A percentile compares a stretch with the other conserved stretches of the same genome.
Conservation (phyloP, 371 early-diverging fungal species). For the Entomophthora muscae region DNA sequence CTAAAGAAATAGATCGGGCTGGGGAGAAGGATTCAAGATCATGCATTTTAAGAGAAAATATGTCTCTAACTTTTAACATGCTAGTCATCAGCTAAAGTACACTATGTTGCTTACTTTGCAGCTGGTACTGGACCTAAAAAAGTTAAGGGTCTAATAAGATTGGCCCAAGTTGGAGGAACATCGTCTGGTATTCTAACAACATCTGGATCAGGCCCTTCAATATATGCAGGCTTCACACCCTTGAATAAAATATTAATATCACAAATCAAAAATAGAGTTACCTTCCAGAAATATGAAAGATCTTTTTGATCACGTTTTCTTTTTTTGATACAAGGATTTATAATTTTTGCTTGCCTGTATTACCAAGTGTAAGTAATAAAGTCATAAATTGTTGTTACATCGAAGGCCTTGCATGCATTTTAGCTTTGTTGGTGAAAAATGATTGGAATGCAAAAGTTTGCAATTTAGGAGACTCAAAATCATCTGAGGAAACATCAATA, state of each 20-base stretch:
- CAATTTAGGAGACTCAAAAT: too few relatives aligned
- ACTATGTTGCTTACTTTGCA: not conserved
- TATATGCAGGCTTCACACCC: constrained; percentile 2
- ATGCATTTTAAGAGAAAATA: not conserved
- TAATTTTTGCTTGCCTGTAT: too few relatives aligned
- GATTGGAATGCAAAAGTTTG: too few relatives aligned
- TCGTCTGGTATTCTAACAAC: constrained; percentile 11
- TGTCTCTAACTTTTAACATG: not conserved
- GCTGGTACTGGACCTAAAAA: not conserved
- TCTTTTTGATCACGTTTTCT: not conserved
- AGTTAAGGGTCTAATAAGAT: constrained; percentile 3
- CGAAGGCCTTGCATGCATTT: too few relatives aligned
- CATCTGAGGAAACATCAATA: too few relatives aligned
- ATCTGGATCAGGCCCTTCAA: constrained; percentile 3
- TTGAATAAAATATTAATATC: not conserved
- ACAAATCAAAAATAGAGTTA: not conserved
- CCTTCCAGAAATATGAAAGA: constrained; percentile 3
- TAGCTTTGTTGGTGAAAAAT: too few relatives aligned
- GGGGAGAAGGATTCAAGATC: not conserved
- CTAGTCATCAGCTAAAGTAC: not conserved
- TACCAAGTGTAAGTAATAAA: too few relatives aligned
- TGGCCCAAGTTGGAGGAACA: constrained; percentile 13
- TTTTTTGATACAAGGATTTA: too few relatives aligned
- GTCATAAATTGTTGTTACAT: too few relatives aligned
- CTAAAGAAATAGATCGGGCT: constrained; percentile 13